Evolutionary conservation across 2,329 filamentous ascomycete species (phyloP), one percentile per base, ranked within the genome.

Genomic region (Mollisiaceae sp.): DNA sequence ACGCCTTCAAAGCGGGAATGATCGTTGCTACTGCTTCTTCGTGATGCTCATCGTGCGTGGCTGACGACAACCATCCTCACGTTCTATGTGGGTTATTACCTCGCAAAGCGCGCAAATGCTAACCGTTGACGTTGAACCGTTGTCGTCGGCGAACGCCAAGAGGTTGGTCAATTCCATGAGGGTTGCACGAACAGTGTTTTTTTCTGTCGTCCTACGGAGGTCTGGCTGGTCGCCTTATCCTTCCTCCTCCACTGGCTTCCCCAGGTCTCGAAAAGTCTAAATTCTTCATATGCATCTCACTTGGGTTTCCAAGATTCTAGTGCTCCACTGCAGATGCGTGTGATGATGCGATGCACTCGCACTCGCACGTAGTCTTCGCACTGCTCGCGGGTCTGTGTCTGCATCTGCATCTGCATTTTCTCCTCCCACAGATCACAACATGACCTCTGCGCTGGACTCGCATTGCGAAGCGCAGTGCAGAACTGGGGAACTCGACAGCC

Each of bases 61-160:
- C 43, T 8, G n/a, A n/a, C n/a, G n/a, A n/a, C n/a, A n/a, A 20
- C 43, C 43, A 45, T 20, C 18, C n/a, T 50, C 45, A 11, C 20
- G n/a, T 1, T 8, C 4, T 1, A 22, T 22, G 20, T 41, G n/a
- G 8, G 9, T 50, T 22, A 22, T 50, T 50, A 18, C 45, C 20
- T 50, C 45, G 45, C 45, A 24, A 50, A 50, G 45, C 45, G 45
- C 45, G 45, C 45, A 50, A 50, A 50, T n/a, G n/a, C 45, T 50
- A 22, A 20, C 8, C 45, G 9, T 24, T 11, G 45, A 50, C n/a
- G n/a, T 50, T 50, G n/a, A 9, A n/a, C 45, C n/a, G 45, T 50
- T 22, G n/a, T 50, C 4, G 18, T 22, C 8, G 18, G n/a, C 11
- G 45, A 20, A 12, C 45, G 45, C n/a, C 45, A 22, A 24, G n/a